Conservation (phyloP, 352 stramenopile genomes). For the Plasmopara muralis region DNA sequence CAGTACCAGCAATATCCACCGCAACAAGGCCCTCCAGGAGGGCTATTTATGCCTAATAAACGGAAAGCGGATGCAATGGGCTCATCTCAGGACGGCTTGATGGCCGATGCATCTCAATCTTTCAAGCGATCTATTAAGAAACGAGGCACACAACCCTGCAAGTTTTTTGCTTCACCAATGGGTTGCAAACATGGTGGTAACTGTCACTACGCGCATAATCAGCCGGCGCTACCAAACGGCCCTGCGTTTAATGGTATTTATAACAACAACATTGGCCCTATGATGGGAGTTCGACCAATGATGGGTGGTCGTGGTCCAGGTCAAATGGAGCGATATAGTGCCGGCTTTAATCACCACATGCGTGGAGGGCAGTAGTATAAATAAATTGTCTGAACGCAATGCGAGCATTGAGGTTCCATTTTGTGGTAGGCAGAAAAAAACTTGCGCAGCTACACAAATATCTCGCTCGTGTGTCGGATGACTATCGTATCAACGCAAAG, state of each 20-base stretch:
- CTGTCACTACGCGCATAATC: slow-evolving; percentile 66
- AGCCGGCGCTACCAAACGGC: slow-evolving; percentile 26
- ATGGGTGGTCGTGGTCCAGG: slow-evolving; percentile 17
- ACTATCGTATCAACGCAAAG: too few relatives aligned
- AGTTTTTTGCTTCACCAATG: slow-evolving; percentile 56
- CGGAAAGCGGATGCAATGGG: slow-evolving; percentile 39
- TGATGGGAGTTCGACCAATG: slow-evolving; percentile 26
- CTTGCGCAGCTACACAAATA: too few relatives aligned
- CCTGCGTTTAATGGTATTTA: slow-evolving; percentile 47
- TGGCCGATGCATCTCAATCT: slow-evolving; percentile 43
- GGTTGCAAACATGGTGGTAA: slow-evolving; percentile 69
- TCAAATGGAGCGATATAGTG: slow-evolving; percentile 42
- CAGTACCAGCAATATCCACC: slow-evolving; percentile 27
- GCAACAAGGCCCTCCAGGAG: slow-evolving; percentile 22
- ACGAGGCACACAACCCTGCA: slow-evolving; percentile 43
- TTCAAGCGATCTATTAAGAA: slow-evolving; percentile 30
- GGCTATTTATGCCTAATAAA: slow-evolving; percentile 25
- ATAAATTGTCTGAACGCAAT: background rate
- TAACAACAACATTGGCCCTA: slow-evolving; percentile 30
- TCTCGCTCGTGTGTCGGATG: too few relatives aligned
- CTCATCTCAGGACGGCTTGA: slow-evolving; percentile 23
- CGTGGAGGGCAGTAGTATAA: slow-evolving; percentile 43
- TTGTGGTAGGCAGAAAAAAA: too few relatives aligned
- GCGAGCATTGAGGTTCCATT: too few relatives aligned
- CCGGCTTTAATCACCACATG: slow-evolving; percentile 34